Evolutionary conservation across 768 basidiomycete species (phyloP).

Genomic region (Kwoniella heveanensis): DNA sequence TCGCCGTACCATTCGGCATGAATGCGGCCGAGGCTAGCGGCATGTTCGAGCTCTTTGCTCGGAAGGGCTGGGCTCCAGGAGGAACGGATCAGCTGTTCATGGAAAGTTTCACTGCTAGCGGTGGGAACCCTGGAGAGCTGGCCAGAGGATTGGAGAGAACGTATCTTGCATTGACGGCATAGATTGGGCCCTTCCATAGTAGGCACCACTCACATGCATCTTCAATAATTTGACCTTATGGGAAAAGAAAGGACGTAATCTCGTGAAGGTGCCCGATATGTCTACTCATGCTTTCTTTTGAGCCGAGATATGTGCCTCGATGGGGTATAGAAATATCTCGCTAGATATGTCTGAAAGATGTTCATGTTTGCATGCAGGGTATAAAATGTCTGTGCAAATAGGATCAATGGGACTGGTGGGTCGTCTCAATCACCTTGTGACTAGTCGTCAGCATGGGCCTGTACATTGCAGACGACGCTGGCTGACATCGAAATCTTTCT

Average conservation of each 20-base stretch:
- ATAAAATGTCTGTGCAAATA: not conserved
- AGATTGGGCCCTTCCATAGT: not conserved
- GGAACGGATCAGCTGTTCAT: conserved; percentile 73
- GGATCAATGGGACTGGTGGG: not conserved
- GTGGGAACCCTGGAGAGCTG: conserved; percentile 78
- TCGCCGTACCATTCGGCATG: conserved; percentile 65
- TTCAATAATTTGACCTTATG: too few species aligned
- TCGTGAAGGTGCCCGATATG: too few species aligned
- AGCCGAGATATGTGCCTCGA: too few species aligned
- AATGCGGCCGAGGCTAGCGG: conserved; percentile 69
- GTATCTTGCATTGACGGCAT: conserved; percentile 21
- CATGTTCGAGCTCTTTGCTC: conserved; percentile 73
- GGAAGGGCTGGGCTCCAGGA: conserved; percentile 64
- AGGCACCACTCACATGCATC: too few species aligned
- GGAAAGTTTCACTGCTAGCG: conserved; percentile 73
- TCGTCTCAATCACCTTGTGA: too few species aligned
- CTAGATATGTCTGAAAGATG: too few species aligned
- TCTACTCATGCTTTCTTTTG: too few species aligned
- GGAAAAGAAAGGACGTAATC: too few species aligned
- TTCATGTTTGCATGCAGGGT: not conserved
- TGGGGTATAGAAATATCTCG: too few species aligned
- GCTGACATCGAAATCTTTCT: too few species aligned
- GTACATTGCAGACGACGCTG: too few species aligned
- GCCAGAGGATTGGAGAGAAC: conserved; percentile 56
- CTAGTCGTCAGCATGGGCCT: too few species aligned